These are phyloP conservation scores for Ustilago shanxiensis DNA, from an alignment of 1,284 basidiomycete genomes.

Conservation along the genomic window DNA sequence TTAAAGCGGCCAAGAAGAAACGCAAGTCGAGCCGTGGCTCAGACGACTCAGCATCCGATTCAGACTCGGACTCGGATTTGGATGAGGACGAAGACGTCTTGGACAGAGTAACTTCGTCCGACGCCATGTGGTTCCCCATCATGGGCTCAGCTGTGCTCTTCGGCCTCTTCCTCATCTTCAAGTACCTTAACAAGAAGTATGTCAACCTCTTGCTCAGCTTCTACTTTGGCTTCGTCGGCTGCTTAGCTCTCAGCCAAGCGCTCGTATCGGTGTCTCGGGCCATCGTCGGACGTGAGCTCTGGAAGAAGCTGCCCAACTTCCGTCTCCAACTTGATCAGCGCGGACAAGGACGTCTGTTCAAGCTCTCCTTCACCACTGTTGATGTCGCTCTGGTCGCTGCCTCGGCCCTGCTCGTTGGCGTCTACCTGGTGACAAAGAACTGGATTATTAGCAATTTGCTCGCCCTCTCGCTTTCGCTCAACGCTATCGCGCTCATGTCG, in stretches of 20 bases:
- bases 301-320: slow-evolving; percentile 54
- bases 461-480: slow-evolving; percentile 85
- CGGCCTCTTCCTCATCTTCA: slow-evolving; percentile 64
- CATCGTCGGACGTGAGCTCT: slow-evolving; percentile 33
- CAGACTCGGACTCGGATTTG: slow-evolving; percentile 33
- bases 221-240: slow-evolving; percentile 67
- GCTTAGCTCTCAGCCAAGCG: slow-evolving; percentile 58
- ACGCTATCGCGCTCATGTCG: slow-evolving; percentile 83
- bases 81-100: slow-evolving; percentile 56
- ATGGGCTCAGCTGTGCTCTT: slow-evolving; percentile 65
- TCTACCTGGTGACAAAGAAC: slow-evolving; percentile 77
- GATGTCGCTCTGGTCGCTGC: slow-evolving; percentile 78
- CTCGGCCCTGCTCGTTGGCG: slow-evolving; percentile 77
- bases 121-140: slow-evolving; percentile 67
- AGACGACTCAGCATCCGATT: slow-evolving; percentile 29
- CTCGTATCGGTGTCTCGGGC: slow-evolving; percentile 28
- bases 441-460: slow-evolving; percentile 84
- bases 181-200: slow-evolving; percentile 64
- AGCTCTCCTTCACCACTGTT: slow-evolving; percentile 69
- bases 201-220: slow-evolving; percentile 63
- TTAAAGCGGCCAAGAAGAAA: slow-evolving; percentile 48
- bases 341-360: slow-evolving; percentile 41
- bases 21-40: slow-evolving; percentile 11
- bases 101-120: slow-evolving; percentile 61
- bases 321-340: slow-evolving; percentile 43